phyloP scores from a whole-genome alignment of 352 stramenopile species.

The Globisporangium polare region DNA sequence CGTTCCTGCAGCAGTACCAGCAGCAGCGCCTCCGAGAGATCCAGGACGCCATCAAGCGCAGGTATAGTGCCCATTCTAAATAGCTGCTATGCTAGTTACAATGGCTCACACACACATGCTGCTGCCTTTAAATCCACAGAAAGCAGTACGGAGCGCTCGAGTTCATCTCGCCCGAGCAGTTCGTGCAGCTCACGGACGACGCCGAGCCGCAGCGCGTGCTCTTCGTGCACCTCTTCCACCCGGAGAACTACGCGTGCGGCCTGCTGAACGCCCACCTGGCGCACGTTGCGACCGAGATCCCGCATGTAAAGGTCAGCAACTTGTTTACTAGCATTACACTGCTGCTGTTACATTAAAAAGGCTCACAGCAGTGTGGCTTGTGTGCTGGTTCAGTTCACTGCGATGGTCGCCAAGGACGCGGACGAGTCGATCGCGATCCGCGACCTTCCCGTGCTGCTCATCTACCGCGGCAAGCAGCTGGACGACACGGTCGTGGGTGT shows the following conservation, averaged over 20 bases:
- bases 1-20: constrained; percentile 59
- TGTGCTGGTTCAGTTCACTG: constrained; percentile 40
- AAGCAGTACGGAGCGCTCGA: constrained; percentile 51
- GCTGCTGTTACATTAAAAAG: not conserved
- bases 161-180: constrained; percentile 50
- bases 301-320: constrained; percentile 50
- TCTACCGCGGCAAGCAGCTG: constrained; percentile 50
- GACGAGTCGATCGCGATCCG: constrained; percentile 58
- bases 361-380: not conserved
- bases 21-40: constrained; percentile 64
- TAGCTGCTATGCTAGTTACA: not conserved
- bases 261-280: constrained; percentile 69
- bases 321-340: not conserved
- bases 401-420: constrained; percentile 57
- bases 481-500: constrained; percentile 64
- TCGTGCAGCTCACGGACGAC: constrained; percentile 43
- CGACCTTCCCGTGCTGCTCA: constrained; percentile 66
- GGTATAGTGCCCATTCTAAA: constrained; percentile 7
- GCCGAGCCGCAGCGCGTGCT: constrained; percentile 19
- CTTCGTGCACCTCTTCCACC: constrained; percentile 65
- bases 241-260: constrained; percentile 67
- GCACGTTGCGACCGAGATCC: constrained; percentile 43
- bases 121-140: constrained; percentile 13
- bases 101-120: not conserved
- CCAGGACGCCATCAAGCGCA: constrained; percentile 27